Conservation (phyloP, 257 asterid genomes). For the Solanum chiquidenum region DNA sequence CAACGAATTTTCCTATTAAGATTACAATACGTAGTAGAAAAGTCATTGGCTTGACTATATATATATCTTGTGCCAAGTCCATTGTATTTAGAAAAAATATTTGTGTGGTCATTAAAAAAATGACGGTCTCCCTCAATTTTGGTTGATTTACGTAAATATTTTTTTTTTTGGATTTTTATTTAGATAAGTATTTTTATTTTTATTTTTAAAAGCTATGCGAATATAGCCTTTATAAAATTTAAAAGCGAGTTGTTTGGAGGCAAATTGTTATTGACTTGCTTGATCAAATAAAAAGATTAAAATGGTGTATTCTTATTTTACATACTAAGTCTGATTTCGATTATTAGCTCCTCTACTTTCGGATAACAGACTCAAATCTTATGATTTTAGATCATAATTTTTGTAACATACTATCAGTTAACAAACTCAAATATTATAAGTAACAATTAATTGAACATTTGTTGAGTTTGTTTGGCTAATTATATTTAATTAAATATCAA, state of each 20-base stretch:
- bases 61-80: not conserved
- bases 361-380: too few relatives aligned
- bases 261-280: too few relatives aligned
- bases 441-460: not conserved
- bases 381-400: too few relatives aligned
- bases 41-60: not conserved
- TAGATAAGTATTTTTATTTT: too few relatives aligned
- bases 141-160: not conserved
- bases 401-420: too few relatives aligned
- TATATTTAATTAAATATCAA: not conserved
- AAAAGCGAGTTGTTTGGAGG: not conserved
- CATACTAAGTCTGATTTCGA: too few relatives aligned
- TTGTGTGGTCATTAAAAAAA: not conserved
- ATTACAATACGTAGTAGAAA: not conserved
- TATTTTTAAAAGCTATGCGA: too few relatives aligned
- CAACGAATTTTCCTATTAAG: not conserved
- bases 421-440: rapidly evolving
- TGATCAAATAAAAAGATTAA: too few relatives aligned
- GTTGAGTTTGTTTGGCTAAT: not conserved
- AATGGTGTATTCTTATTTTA: too few relatives aligned
- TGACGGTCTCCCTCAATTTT: not conserved
- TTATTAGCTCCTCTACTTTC: too few relatives aligned
- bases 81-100: not conserved
- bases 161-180: not conserved
- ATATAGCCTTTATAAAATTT: too few relatives aligned